Evolutionary conservation across 495 filamentous ascomycete species (phyloP).

Genomic region (Hyaloscypha hepaticicola): DNA sequence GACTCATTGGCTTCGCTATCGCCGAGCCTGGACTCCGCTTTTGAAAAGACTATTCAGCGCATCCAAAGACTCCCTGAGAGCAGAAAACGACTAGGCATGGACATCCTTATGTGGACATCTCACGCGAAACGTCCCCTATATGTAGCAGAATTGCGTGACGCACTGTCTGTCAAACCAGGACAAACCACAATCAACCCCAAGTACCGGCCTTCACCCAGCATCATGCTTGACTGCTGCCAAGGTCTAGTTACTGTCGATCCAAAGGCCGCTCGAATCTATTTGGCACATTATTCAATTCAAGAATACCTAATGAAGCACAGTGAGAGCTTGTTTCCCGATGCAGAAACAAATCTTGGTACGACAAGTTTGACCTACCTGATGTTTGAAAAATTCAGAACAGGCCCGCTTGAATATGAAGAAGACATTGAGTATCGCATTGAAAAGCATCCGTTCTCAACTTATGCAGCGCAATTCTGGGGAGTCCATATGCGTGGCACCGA

Average conservation of each 20-base stretch:
- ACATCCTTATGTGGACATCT: conserved; percentile 9
- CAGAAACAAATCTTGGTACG: not conserved
- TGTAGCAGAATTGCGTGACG: conserved; percentile 2
- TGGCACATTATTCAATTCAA: conserved; percentile 9
- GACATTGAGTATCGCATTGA: not conserved
- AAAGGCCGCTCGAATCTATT: not conserved
- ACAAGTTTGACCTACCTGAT: conserved; percentile 3
- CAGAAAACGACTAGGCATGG: not conserved
- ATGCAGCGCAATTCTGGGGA: conserved; percentile 4
- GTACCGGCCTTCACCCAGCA: not conserved
- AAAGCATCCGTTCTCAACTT: not conserved
- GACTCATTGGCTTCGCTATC: conserved; percentile 3
- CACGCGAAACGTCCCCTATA: not conserved
- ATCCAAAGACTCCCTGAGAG: conserved; percentile 10
- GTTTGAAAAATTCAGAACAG: conserved; percentile 2
- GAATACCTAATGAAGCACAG: conserved; percentile 4
- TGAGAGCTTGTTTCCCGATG: not conserved
- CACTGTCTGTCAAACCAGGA: not conserved
- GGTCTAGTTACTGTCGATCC: conserved; percentile 4
- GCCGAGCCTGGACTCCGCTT: not conserved
- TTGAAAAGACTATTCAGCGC: conserved; percentile 5
- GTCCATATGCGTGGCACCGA: not conserved
- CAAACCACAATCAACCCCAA: conserved; percentile 3
- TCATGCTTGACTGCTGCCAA: conserved; percentile 9
- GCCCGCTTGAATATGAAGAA: not conserved